These are phyloP conservation scores for Knufia petricola DNA, from an alignment of 2,329 filamentous ascomycete genomes.

Conservation along the genomic window DNA sequence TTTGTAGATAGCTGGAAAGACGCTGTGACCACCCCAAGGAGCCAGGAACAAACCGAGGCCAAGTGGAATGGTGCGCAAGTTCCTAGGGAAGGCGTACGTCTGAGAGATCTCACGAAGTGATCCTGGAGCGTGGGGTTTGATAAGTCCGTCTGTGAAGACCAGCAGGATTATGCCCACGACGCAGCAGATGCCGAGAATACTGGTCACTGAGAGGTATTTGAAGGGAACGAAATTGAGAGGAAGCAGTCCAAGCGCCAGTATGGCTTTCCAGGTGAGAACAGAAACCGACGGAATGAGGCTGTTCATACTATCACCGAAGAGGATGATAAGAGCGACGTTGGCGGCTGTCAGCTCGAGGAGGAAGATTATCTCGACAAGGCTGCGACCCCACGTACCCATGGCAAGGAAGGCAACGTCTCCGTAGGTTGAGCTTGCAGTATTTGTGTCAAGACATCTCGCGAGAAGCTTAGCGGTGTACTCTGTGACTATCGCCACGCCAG, in stretches of 20 bases:
- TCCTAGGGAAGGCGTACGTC: constrained; percentile 72
- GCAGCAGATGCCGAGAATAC: constrained; percentile 82
- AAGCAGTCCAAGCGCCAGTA: constrained; percentile 68
- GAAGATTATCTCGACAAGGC: constrained; percentile 77
- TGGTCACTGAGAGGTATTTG: constrained; percentile 76
- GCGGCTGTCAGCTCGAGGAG: constrained; percentile 78
- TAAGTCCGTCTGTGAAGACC: constrained; percentile 73
- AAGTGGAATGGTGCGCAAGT: constrained; percentile 79
- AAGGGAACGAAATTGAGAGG: constrained; percentile 79
- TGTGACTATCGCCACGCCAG: constrained; percentile 65
- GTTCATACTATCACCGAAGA: constrained; percentile 86
- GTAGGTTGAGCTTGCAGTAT: constrained; percentile 80
- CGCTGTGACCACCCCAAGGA: constrained; percentile 60
- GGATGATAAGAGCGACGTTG: constrained; percentile 77
- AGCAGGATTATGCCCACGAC: constrained; percentile 82
- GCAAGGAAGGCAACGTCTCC: constrained; percentile 87
- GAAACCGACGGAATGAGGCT: constrained; percentile 64
- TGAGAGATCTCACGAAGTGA: constrained; percentile 70
- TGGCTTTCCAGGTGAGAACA: constrained; percentile 68
- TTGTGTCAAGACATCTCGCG: constrained; percentile 78
- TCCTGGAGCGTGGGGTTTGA: constrained; percentile 69
- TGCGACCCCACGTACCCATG: constrained; percentile 70
- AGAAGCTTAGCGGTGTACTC: constrained; percentile 78
- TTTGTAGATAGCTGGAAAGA: constrained; percentile 77
- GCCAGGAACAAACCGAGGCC: constrained; percentile 86